Evolutionary conservation across 139 green algal species (phyloP).

Genomic region (Coelastrella sp.): DNA sequence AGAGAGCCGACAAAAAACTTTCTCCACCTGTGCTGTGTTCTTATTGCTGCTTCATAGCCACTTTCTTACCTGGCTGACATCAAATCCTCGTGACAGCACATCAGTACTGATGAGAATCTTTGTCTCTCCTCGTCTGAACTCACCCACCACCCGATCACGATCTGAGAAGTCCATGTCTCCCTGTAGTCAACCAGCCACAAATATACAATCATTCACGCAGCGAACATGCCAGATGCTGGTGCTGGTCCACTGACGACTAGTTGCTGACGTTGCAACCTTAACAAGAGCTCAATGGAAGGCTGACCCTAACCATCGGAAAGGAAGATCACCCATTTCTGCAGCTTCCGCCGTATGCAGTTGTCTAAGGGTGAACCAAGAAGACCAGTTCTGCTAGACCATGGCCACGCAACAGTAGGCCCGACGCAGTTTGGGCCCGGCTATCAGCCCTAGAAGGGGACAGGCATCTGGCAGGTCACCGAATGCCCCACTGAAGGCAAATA

Average conservation of each 20-base stretch:
- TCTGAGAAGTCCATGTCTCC: constrained; percentile 89
- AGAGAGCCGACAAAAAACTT: no score
- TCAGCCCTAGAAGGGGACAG: no score
- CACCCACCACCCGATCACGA: constrained; percentile 91
- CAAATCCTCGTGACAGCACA: constrained; percentile 96
- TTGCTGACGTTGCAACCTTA: neutral
- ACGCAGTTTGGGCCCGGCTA: no score
- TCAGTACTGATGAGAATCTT: constrained; percentile 98
- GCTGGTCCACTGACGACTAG: neutral
- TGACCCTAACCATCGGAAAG: no score
- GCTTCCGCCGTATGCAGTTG: no score
- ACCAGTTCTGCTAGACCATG: neutral
- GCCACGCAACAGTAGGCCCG: neutral
- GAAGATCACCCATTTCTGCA: no score
- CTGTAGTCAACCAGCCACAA: constrained; percentile 52
- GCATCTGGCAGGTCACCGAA: no score
- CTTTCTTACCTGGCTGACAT: constrained; percentile 89
- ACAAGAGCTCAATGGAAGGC: no score
- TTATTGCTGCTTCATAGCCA: neutral
- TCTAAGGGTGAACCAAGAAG: no score
- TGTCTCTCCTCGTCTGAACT: constrained; percentile 93
- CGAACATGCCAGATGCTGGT: neutral
- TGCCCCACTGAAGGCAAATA: no score
- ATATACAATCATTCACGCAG: no score
- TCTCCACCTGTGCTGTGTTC: no score